Evolutionary conservation across 345 rosid genomes (phyloP), one percentile per base, ranked within the genome.

Genomic region (Carallia brachiata): DNA sequence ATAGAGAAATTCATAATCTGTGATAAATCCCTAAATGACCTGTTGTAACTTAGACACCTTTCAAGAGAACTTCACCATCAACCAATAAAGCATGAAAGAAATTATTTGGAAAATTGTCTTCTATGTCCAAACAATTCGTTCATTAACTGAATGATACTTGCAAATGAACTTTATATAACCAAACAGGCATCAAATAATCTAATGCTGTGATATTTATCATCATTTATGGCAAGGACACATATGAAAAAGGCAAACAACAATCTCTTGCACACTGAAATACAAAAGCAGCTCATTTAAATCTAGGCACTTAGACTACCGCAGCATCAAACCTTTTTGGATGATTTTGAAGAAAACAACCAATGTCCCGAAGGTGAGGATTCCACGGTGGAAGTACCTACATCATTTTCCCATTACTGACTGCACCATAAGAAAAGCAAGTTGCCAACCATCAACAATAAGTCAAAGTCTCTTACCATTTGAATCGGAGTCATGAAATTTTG

Each of bases 281-380:
- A 56, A 68, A 30, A 13, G 32, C 48, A 70, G 17, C 48, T 23
- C n/a, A 47, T 50, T 40, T 0, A 4, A 70, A 62, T 31, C 44
- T 50, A 23, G 17, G 34, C 59, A 58, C 12, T 27, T 66, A 23
- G 16, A 61, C 50, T 34, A 12, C 16, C n/a, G 13, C 44, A 76
- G 62, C 40, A 44, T 67, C 73, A 62, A 63, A 87, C 98, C 98
- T 93, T 91, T 76, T 87, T 89, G 56, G 88, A 78, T 62, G 96
- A 77, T 80, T 87, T 93, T 55, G 98, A 77, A 78, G 94, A 89
- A 82, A 93, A 91, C 97, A 93, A 91, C 97, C 98, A 91, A 62
- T 62, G 66, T 65, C 80, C 83, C 59, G 97, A 82, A 63, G 85
- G 84, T 6, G 91, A 84, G 13, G 79, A 32, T 73, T 81, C 81